These are phyloP conservation scores for Mucor circinelloides DNA, from an alignment of 371 early-diverging fungal species.

Conservation along the genomic window DNA sequence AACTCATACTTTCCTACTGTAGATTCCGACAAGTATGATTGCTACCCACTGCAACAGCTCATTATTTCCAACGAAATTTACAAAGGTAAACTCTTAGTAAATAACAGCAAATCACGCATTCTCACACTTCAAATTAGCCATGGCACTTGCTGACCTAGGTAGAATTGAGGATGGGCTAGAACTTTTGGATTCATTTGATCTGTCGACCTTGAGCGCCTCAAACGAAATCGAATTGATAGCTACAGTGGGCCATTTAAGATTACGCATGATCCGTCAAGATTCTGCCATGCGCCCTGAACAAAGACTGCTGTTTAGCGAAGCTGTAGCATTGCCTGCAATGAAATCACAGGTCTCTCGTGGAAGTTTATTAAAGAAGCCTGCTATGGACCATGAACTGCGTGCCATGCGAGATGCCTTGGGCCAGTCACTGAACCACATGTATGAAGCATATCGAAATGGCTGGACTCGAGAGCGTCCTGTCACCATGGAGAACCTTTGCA, in stretches of 20 bases:
- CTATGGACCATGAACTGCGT: conserved; percentile 1
- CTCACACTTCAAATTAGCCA: not conserved
- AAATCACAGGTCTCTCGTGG: conserved; percentile 12
- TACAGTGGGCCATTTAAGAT: conserved; percentile 12
- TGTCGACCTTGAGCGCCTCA: not conserved
- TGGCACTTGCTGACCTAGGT: not conserved
- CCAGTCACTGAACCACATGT: conserved; percentile 23
- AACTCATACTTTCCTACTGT: not conserved
- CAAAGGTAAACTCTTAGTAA: not conserved
- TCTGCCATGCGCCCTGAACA: not conserved
- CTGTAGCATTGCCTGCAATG: conserved; percentile 14
- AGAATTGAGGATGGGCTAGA: not conserved
- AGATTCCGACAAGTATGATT: conserved; percentile 6
- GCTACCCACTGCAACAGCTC: conserved; percentile 16
- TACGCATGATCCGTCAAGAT: conserved; percentile 8
- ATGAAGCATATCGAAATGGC: conserved; percentile 20
- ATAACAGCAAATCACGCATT: not conserved
- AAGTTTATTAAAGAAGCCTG: not conserved
- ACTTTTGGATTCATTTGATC: conserved; percentile 10
- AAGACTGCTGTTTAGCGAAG: not conserved
- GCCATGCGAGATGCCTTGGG: conserved; percentile 22
- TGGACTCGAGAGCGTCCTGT: conserved; percentile 16
- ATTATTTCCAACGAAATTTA: conserved; percentile 16
- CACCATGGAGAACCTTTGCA: conserved; percentile 26
- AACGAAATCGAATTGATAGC: conserved; percentile 18